Percentiles rank a stretch among this genome's conserved stretches.
Conservation (phyloP, 1,284 basidiomycete genomes). For the Flammula alnicola region DNA sequence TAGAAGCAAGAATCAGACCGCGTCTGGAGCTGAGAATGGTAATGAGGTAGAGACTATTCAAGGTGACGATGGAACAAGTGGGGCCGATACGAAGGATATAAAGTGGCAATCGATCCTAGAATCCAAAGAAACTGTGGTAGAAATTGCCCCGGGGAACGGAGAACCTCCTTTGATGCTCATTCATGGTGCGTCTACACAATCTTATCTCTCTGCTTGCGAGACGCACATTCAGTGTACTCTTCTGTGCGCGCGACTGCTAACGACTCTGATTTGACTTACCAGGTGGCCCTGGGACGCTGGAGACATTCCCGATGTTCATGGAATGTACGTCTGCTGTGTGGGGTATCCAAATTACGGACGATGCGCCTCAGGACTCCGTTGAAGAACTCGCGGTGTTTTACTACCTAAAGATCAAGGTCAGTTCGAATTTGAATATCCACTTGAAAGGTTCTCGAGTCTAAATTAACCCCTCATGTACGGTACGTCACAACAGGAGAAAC, state of each 20-base stretch:
- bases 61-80: no score
- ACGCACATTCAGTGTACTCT: no score
- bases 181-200: neutral
- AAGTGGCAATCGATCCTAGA: conserved; percentile 8
- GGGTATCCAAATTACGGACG: conserved; percentile 7
- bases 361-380: neutral
- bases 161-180: conserved; percentile 4
- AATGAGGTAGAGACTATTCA: no score
- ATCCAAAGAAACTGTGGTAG: conserved; percentile 3
- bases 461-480: neutral
- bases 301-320: neutral
- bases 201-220: neutral
- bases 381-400: conserved; percentile 4
- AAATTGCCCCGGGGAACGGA: neutral
- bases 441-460: neutral
- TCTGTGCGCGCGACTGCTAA: no score
- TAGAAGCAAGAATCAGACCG: neutral
- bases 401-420: conserved; percentile 7
- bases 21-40: neutral
- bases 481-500: conserved; percentile 2
- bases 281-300: conserved; percentile 5
- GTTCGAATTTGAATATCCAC: no score
- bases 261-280: no score
- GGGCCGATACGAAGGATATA: neutral
- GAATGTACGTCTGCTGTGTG: conserved; percentile 1